Evolutionary conservation across 108 stramenopile genomes (phyloP).

Genomic region (Nitzschia palea): DNA sequence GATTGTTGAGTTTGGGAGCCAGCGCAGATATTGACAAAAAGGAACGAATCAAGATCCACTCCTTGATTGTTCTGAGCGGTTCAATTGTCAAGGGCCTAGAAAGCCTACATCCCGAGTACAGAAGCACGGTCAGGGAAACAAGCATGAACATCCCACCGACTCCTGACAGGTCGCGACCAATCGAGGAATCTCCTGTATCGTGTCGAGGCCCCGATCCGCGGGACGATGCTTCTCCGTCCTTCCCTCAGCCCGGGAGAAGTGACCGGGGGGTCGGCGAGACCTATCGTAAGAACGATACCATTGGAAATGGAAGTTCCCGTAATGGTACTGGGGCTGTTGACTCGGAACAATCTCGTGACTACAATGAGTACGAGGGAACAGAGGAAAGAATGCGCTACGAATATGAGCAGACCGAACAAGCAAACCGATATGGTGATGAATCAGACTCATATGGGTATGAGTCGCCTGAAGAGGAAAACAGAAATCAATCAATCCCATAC

Average conservation of each 20-base stretch:
- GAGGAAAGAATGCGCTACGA: too few species aligned
- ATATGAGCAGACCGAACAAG: too few species aligned
- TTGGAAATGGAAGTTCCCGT: too few species aligned
- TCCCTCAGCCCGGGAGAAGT: not conserved
- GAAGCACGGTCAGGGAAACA: not conserved
- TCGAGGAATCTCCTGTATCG: too few species aligned
- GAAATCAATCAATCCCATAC: too few species aligned
- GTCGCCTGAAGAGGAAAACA: too few species aligned
- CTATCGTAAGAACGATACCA: too few species aligned
- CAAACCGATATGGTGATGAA: too few species aligned
- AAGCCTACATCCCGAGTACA: conserved; percentile 1
- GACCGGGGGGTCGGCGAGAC: too few species aligned
- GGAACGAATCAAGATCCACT: conserved; percentile 57
- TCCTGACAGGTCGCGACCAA: not conserved
- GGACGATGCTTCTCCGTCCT: not conserved
- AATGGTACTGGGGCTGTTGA: not conserved
- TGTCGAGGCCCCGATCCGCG: not conserved
- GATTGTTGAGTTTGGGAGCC: conserved; percentile 57
- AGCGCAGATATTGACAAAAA: conserved; percentile 34
- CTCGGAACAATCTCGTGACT: not conserved
- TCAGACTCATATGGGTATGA: too few species aligned
- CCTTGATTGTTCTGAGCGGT: conserved; percentile 62
- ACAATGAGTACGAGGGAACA: too few species aligned
- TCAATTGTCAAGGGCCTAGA: conserved; percentile 60
- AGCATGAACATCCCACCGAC: not conserved